Base-by-base conservation (phyloP, 2,329 filamentous ascomycete species). In the Epichloe sp. region DNA sequence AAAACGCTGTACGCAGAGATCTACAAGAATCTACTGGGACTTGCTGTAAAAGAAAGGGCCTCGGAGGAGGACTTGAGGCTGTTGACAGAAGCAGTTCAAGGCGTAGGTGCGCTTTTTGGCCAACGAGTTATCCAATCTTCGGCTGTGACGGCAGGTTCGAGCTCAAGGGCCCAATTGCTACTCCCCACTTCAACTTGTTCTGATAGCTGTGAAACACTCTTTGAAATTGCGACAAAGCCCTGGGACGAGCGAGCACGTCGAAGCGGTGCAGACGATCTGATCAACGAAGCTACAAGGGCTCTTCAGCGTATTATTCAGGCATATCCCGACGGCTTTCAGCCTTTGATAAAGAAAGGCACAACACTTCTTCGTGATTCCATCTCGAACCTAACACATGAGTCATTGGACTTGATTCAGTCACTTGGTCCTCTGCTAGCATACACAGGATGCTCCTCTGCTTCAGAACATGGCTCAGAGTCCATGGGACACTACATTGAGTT, bases 371-470 rank as follows among this genome's bases (percentile, higher is more conserved):
- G 59, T 11, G 46, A 55, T 2, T 59, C 58, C 40, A 60, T 62
- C 50, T 49, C 56, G 4, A 48, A 49, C 12, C 53, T 56, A 4
- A 52, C 50, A 10, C 35, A 55, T 1, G 58, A 63, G 10, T 57
- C 60, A 4, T 55, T 57, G 4, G 56, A 62, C 42, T 58, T 55
- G 8, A 63, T 71, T 5, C 62, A 65, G 34, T 60, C 60, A 31
- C 62, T 76, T 2, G 64, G 74, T 4, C 65, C 68, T 10, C 66
- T 73, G 2, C 56, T 80, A 3, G 72, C 72, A 3, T 74, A 71
- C 50, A 65, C 79, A 46, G 73, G 73, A 31, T 77, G 73, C 58
- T 76, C 73, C 68, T 1, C 56, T 52, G 2, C 53, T 44, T 8
- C 52, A 12, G 44, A 21, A 17, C n/a, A 40, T 37, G 44, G 58